Percentiles rank a stretch among this genome's conserved stretches.
Conservation (phyloP, 768 basidiomycete species). For the Cubamyces lactineus region DNA sequence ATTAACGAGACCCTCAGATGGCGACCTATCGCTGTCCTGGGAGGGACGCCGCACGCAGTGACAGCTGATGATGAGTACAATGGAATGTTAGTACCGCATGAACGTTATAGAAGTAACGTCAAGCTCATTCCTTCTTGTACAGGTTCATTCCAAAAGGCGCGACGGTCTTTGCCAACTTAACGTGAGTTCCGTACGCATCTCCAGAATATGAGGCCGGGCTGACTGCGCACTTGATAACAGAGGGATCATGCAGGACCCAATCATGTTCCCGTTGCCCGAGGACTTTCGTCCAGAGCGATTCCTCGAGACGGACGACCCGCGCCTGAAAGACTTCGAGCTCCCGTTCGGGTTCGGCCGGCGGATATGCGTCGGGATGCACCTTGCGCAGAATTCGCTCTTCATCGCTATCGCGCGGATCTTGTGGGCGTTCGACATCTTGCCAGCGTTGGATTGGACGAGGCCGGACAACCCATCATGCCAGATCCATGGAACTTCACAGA, state of each 20-base stretch:
- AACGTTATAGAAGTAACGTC: too few species aligned
- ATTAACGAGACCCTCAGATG: slow-evolving; percentile 34
- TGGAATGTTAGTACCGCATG: slow-evolving; percentile 28
- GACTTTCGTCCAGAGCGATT: slow-evolving; percentile 26
- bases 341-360: slow-evolving; percentile 77
- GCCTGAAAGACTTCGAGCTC: slow-evolving; percentile 37
- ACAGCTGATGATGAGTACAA: slow-evolving; percentile 38
- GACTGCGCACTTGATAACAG: slow-evolving; percentile 11
- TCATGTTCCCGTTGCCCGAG: slow-evolving; percentile 33
- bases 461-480: slow-evolving; percentile 31
- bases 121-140: too few species aligned
- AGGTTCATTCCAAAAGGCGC: slow-evolving; percentile 39
- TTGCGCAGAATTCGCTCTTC: slow-evolving; percentile 31
- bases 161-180: slow-evolving; percentile 31
- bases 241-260: slow-evolving; percentile 36
- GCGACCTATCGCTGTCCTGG: slow-evolving; percentile 30
- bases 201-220: not conserved
- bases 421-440: slow-evolving; percentile 30
- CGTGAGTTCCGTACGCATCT: slow-evolving; percentile 18
- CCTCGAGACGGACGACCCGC: slow-evolving; percentile 25
- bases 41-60: slow-evolving; percentile 30
- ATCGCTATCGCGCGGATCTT: slow-evolving; percentile 28
- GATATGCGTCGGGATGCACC: slow-evolving; percentile 36
- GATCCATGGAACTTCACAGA: slow-evolving; percentile 24
- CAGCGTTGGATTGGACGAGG: slow-evolving; percentile 12